A percentile compares a stretch with the other conserved stretches of the same genome.
phyloP scores from a whole-genome alignment of 2,329 filamentous ascomycete species.

The Trichoderma brevicompactum region DNA sequence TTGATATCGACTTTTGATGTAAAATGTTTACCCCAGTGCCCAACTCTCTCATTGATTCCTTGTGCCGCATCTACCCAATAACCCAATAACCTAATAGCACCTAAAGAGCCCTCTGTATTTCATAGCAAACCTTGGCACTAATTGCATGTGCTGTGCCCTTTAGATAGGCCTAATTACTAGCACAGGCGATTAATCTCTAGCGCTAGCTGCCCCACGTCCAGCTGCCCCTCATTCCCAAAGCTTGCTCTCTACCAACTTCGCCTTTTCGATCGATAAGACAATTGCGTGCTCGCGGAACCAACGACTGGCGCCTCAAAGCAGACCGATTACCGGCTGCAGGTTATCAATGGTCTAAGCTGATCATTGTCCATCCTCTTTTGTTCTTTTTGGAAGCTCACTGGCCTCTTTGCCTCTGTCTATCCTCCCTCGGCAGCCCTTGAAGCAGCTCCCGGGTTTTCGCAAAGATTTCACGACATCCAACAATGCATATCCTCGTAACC shows the following conservation, averaged over 20 bases:
- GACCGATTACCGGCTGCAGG: not conserved
- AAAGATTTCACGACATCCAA: not conserved
- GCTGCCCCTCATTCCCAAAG: not conserved
- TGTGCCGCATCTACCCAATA: not conserved
- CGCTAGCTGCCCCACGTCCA: conserved; percentile 26
- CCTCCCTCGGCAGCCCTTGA: not conserved
- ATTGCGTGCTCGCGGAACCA: conserved; percentile 12
- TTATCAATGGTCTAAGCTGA: not conserved
- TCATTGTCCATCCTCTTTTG: not conserved
- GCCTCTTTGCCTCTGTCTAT: not conserved
- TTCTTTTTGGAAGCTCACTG: not conserved
- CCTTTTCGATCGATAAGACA: not conserved
- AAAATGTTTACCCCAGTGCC: not conserved
- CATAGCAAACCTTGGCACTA: not conserved
- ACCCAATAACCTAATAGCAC: not conserved
- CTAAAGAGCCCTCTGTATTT: not conserved
- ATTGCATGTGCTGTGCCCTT: not conserved
- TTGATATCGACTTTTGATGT: conserved; percentile 10
- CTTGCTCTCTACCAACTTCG: not conserved
- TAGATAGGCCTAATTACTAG: not conserved
- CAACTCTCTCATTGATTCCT: not conserved
- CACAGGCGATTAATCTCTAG: not conserved
- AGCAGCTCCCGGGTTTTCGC: not conserved
- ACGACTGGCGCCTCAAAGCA: not conserved
- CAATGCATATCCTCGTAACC: conserved; percentile 68